These are phyloP conservation scores for Aspergillus ochraceoroseus DNA, from an alignment of 2,329 filamentous ascomycete genomes.

Conservation along the genomic window DNA sequence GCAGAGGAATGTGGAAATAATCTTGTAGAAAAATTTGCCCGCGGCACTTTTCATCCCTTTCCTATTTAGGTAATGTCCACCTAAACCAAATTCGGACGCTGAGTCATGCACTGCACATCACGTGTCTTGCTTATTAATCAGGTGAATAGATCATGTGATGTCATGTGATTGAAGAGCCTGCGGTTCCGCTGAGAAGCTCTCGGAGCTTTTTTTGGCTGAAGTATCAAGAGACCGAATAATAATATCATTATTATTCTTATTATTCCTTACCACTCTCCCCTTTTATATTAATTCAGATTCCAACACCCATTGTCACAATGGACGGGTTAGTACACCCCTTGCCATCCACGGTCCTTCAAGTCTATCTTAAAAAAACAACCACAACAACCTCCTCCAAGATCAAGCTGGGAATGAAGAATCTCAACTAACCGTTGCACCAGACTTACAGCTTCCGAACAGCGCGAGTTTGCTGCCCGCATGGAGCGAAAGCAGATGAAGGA, in stretches of 20 bases:
- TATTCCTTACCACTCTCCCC: constrained; percentile 2
- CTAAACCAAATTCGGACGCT: too few species aligned
- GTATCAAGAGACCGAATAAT: constrained; percentile 8
- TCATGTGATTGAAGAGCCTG: constrained; percentile 21
- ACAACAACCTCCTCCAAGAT: too few species aligned
- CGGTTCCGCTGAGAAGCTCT: constrained; percentile 18
- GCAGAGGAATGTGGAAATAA: not conserved
- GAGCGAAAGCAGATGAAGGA: constrained; percentile 98
- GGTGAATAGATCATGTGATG: constrained; percentile 11
- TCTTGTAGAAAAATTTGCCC: too few species aligned
- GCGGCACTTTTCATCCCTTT: too few species aligned
- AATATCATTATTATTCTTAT: constrained; percentile 6
- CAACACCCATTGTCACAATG: constrained; percentile 30
- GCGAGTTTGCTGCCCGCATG: constrained; percentile 89
- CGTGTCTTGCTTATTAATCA: not conserved
- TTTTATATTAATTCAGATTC: constrained; percentile 9
- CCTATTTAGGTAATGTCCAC: constrained; percentile 1
- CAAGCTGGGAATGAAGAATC: too few species aligned
- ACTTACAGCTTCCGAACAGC: constrained; percentile 75
- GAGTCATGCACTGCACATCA: not conserved
- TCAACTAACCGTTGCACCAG: constrained; percentile 40
- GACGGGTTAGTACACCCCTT: constrained; percentile 30
- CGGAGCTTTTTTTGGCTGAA: constrained; percentile 17
- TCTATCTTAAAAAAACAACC: too few species aligned
- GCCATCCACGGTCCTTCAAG: too few species aligned